Percentiles rank a stretch among this genome's conserved stretches.
phyloP scores from a whole-genome alignment of 345 rosid species.

The Erysimum cheiranthoides region DNA sequence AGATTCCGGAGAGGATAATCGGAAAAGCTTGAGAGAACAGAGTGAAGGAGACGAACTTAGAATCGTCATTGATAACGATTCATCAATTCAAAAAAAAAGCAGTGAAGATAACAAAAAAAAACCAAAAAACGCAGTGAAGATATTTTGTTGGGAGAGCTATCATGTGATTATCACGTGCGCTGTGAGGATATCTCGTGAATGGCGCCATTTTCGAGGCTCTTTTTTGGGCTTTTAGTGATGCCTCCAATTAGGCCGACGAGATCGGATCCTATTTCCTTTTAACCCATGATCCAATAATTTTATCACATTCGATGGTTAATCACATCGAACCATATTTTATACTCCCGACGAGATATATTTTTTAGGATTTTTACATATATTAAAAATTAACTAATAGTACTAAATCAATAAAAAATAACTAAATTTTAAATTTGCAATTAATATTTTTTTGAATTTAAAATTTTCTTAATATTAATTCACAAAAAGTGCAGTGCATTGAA shows the following conservation, averaged over 20 bases:
- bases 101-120: background rate
- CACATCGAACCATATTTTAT: too few species aligned
- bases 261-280: constrained; percentile 9
- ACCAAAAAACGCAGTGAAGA: background rate
- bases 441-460: too few species aligned
- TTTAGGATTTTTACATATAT: too few species aligned
- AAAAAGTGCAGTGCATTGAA: too few species aligned
- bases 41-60: constrained; percentile 39
- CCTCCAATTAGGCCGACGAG: background rate
- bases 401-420: too few species aligned
- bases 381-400: too few species aligned
- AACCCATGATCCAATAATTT: background rate
- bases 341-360: too few species aligned
- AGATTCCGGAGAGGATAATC: constrained; percentile 10
- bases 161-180: constrained; percentile 33
- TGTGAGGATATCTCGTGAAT: background rate
- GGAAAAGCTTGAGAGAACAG: constrained; percentile 27
- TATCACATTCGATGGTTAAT: too few species aligned
- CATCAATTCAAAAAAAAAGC: constrained; percentile 16
- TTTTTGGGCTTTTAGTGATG: constrained; percentile 25
- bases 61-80: constrained; percentile 42
- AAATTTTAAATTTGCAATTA: too few species aligned
- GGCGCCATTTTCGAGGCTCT: constrained; percentile 31
- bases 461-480: too few species aligned
- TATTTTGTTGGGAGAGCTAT: constrained; percentile 24